These are phyloP conservation scores for Endocladia muricata DNA, from an alignment of 31 red algal genomes.

Conservation along the genomic window DNA sequence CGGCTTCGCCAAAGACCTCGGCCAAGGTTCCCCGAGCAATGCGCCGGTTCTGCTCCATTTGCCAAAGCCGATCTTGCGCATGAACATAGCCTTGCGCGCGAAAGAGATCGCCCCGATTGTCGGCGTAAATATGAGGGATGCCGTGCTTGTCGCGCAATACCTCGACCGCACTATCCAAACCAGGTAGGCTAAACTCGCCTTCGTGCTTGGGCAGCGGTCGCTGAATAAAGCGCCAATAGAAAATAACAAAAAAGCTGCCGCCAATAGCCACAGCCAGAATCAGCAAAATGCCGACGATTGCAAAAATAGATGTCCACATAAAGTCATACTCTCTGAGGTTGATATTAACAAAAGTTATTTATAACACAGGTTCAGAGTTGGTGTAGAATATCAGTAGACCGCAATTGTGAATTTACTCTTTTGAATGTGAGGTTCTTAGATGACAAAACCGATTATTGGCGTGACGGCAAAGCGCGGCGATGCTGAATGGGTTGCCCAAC, in stretches of 20 bases:
- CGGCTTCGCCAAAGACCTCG: not conserved
- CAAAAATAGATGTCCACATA: no score
- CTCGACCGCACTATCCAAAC: not conserved
- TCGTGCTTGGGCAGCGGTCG: not conserved
- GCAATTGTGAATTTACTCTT: no score
- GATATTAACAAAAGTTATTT: no score
- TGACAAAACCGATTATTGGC: no score
- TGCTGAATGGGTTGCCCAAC: no score
- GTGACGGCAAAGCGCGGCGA: no score
- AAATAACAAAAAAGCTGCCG: slow-evolving; percentile 11
- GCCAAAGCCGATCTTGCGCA: slow-evolving; percentile 1
- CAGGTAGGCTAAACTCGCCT: not conserved
- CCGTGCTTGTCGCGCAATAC: not conserved
- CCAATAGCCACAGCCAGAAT: no score
- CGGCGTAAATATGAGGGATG: slow-evolving; percentile 1
- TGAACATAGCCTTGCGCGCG: not conserved
- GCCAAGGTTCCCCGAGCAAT: not conserved
- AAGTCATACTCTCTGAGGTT: no score
- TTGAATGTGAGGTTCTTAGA: no score
- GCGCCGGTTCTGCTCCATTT: not conserved
- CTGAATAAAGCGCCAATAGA: not conserved
- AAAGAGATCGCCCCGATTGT: not conserved
- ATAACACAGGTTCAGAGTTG: no score
- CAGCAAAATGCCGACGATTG: no score
- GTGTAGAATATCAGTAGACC: no score